These are phyloP conservation scores for Thielaviopsis populi DNA, from an alignment of 2,329 filamentous ascomycete genomes.

Conservation along the genomic window DNA sequence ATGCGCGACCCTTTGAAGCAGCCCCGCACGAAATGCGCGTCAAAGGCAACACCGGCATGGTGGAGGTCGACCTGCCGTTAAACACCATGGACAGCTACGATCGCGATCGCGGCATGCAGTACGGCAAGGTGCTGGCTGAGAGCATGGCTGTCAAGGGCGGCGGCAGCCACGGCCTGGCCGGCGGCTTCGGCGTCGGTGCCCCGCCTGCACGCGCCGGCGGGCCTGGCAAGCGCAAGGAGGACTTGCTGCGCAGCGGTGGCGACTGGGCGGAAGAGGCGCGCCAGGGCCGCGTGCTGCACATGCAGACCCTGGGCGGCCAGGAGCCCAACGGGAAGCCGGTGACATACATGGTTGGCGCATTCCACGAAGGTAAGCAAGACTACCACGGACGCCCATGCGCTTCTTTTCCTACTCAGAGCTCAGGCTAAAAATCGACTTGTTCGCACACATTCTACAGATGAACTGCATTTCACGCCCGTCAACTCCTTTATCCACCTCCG, in stretches of 20 bases:
- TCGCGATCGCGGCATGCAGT: constrained; percentile 63
- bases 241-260: constrained; percentile 27
- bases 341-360: constrained; percentile 87
- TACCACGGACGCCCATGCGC: background rate
- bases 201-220: constrained; percentile 24
- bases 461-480: constrained; percentile 74
- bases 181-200: constrained; percentile 53
- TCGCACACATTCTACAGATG: constrained; percentile 38
- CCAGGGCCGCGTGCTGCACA: constrained; percentile 57
- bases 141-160: constrained; percentile 43
- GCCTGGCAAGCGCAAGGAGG: constrained; percentile 25
- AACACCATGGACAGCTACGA: constrained; percentile 64
- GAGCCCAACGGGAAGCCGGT: constrained; percentile 54
- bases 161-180: constrained; percentile 54
- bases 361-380: constrained; percentile 52
- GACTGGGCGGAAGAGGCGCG: constrained; percentile 55
- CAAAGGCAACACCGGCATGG: constrained; percentile 66
- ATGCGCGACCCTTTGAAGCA: constrained; percentile 38
- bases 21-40: constrained; percentile 62
- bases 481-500: constrained; percentile 75
- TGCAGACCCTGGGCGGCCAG: constrained; percentile 75
- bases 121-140: constrained; percentile 60
- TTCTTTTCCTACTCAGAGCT: background rate
- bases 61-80: constrained; percentile 85
- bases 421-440: background rate